Evolutionary conservation across 2,329 filamentous ascomycete genomes (phyloP).

Genomic region (Aaosphaeria pasadenensis): DNA sequence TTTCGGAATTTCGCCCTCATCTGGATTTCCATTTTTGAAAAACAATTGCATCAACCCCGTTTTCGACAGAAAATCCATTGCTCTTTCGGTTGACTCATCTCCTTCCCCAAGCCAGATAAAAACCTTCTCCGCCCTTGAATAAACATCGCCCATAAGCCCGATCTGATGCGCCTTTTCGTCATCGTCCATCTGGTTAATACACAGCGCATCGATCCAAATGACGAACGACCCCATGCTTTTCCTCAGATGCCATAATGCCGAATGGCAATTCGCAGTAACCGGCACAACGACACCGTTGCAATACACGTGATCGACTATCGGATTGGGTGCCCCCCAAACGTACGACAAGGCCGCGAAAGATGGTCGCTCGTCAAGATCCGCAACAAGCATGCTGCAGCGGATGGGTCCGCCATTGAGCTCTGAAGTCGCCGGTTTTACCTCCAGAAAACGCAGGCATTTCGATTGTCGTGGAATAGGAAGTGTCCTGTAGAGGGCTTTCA

Average conservation of each 20-base stretch:
- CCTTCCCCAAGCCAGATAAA: conserved; percentile 22
- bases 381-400: background rate
- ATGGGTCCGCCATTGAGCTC: background rate
- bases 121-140: conserved; percentile 10
- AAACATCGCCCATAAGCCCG: conserved; percentile 17
- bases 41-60: too few relatives aligned
- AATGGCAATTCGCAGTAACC: background rate
- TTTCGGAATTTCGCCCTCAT: too few relatives aligned
- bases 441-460: too few relatives aligned
- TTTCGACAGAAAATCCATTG: background rate
- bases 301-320: background rate
- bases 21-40: too few relatives aligned
- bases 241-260: background rate
- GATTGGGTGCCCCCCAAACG: background rate
- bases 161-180: conserved; percentile 16
- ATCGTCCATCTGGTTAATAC: conserved; percentile 22
- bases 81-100: background rate
- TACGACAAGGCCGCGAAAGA: background rate
- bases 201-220: conserved; percentile 28
- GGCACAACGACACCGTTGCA: background rate
- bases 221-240: background rate
- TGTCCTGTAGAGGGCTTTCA: too few relatives aligned
- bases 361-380: background rate
- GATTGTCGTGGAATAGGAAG: too few relatives aligned
- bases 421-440: background rate